These are phyloP conservation scores for Neoascochyta sp. DNA, from an alignment of 2,329 filamentous ascomycete species.

Conservation along the genomic window DNA sequence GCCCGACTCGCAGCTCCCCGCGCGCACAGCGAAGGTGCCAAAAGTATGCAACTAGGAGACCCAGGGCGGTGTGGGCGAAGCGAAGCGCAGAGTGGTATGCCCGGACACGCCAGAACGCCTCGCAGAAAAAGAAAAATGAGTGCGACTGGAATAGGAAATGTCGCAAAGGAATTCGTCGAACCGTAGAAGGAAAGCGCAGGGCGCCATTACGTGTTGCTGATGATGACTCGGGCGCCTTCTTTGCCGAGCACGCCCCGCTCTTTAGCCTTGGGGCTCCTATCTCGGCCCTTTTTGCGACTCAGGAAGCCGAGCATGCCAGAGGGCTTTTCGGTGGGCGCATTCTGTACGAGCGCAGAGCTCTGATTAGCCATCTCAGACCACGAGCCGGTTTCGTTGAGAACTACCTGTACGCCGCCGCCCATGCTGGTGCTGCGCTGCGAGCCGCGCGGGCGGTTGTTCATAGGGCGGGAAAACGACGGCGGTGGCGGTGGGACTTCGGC, in stretches of 20 bases:
- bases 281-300: constrained; percentile 81
- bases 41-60: background rate
- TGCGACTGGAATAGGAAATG: constrained; percentile 14
- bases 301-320: constrained; percentile 88
- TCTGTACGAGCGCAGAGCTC: constrained; percentile 64
- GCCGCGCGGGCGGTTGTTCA: constrained; percentile 50
- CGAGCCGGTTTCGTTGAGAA: constrained; percentile 80
- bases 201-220: constrained; percentile 42
- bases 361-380: constrained; percentile 90
- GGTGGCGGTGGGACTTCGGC: constrained; percentile 17
- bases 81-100: constrained; percentile 16
- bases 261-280: constrained; percentile 89
- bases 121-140: constrained; percentile 27
- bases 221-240: constrained; percentile 71
- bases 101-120: constrained; percentile 26
- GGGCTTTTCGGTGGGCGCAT: constrained; percentile 45
- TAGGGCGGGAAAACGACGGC: constrained; percentile 39
- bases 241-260: constrained; percentile 92
- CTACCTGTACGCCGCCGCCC: constrained; percentile 83
- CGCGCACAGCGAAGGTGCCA: background rate
- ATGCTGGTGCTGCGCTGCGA: constrained; percentile 70
- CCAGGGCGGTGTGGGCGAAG: background rate
- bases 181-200: constrained; percentile 7
- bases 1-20: too few relatives aligned
- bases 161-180: constrained; percentile 31